phyloP scores from a whole-genome alignment of 306 rosid species.

The Trichosanthes cucumerina region DNA sequence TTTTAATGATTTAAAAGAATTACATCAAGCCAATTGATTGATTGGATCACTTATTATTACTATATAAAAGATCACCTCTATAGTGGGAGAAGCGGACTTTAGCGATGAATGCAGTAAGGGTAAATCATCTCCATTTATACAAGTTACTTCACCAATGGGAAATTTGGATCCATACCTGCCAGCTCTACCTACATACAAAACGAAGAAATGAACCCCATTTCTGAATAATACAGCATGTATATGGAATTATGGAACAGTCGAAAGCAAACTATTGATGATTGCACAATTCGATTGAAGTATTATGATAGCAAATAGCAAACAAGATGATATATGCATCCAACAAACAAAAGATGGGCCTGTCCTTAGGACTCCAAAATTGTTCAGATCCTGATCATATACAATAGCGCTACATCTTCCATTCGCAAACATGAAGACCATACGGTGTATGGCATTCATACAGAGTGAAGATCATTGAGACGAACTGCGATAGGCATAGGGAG shows the following conservation, averaged over 20 bases:
- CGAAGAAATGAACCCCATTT: constrained; percentile 9
- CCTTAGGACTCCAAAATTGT: neutral
- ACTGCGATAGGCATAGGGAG: neutral
- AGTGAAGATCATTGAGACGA: neutral
- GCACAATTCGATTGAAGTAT: neutral
- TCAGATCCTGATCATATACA: neutral
- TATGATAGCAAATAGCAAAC: neutral
- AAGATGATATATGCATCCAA: neutral
- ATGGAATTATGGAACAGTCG: neutral
- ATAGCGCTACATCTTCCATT: neutral
- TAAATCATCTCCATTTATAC: constrained; percentile 49
- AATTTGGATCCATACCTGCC: constrained; percentile 87
- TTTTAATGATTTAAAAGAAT: neutral
- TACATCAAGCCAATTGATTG: neutral
- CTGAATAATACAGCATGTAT: neutral
- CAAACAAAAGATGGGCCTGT: neutral
- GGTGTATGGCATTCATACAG: neutral
- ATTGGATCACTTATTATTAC: neutral
- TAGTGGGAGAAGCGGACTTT: constrained; percentile 54
- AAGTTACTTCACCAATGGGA: constrained; percentile 85
- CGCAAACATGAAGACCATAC: neutral
- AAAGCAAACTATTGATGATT: neutral
- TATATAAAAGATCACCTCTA: constrained; percentile 45
- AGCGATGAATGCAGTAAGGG: constrained; percentile 76
- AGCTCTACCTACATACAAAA: constrained; percentile 73